Conservation (phyloP, 495 filamentous ascomycete genomes). For the Aspergillus homomorphus region DNA sequence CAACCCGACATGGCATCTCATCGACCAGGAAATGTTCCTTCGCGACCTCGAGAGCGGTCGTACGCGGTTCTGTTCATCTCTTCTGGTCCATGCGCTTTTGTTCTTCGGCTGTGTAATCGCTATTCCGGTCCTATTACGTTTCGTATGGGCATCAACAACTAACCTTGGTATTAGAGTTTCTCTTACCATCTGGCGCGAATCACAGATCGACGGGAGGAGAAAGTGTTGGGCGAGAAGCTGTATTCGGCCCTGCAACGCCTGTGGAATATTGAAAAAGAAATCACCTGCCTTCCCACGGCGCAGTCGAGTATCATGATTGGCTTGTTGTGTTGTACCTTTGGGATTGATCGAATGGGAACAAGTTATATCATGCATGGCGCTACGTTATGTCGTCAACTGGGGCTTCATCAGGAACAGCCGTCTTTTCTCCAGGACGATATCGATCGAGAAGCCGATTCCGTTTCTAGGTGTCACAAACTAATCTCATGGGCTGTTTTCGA, state of each 20-base stretch:
- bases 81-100: slow-evolving; percentile 22
- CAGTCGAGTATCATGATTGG: slow-evolving; percentile 28
- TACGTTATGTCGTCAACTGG: slow-evolving; percentile 8
- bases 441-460: neutral
- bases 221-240: slow-evolving; percentile 21
- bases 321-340: slow-evolving; percentile 28
- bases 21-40: slow-evolving; percentile 24
- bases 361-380: slow-evolving; percentile 26
- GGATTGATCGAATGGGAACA: slow-evolving; percentile 25
- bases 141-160: neutral
- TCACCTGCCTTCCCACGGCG: slow-evolving; percentile 17
- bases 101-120: slow-evolving; percentile 25
- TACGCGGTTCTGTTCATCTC: slow-evolving; percentile 17
- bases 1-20: slow-evolving; percentile 29
- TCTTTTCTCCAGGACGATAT: slow-evolving; percentile 10
- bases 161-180: slow-evolving; percentile 19
- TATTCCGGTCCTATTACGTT: neutral
- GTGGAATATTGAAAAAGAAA: slow-evolving; percentile 19
- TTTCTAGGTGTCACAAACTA: slow-evolving; percentile 19
- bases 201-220: slow-evolving; percentile 28
- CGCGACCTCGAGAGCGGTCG: slow-evolving; percentile 20
- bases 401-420: slow-evolving; percentile 9
- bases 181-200: slow-evolving; percentile 24
- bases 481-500: slow-evolving; percentile 28
- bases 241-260: slow-evolving; percentile 24